Conservation (phyloP, 495 filamentous ascomycete genomes). For the Penicillium pancosmium region DNA sequence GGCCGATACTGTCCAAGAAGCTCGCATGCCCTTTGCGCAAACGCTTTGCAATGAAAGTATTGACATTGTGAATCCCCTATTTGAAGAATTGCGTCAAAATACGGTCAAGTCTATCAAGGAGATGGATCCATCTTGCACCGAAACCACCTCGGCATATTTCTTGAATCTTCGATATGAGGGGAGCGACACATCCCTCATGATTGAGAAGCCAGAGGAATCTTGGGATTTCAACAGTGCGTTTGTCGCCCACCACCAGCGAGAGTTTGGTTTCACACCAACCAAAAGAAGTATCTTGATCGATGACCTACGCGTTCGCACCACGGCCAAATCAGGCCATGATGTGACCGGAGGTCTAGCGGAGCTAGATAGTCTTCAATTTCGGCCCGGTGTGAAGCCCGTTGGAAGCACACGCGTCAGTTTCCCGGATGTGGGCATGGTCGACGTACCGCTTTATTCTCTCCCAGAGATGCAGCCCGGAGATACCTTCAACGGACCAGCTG, state of each 20-base stretch:
- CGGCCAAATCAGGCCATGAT: too few species aligned
- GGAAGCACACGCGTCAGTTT: slow-evolving; percentile 18
- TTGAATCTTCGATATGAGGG: slow-evolving; percentile 88
- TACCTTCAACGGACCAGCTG: slow-evolving; percentile 76
- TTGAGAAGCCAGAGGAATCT: slow-evolving; percentile 51
- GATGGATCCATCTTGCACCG: too few species aligned
- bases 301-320: too few species aligned
- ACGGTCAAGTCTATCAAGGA: too few species aligned
- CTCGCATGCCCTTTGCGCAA: slow-evolving; percentile 64
- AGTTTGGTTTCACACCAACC: slow-evolving; percentile 51
- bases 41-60: too few species aligned
- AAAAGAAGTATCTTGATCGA: too few species aligned
- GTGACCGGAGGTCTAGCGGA: too few species aligned
- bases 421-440: slow-evolving; percentile 64
- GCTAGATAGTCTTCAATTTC: too few species aligned
- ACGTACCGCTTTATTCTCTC: slow-evolving; percentile 80
- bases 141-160: slow-evolving; percentile 42
- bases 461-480: slow-evolving; percentile 69
- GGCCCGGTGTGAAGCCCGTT: too few species aligned
- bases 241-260: slow-evolving; percentile 78
- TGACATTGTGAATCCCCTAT: too few species aligned
- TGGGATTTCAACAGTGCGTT: slow-evolving; percentile 44
- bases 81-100: too few species aligned
- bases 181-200: slow-evolving; percentile 86
- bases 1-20: slow-evolving; percentile 89